These are phyloP conservation scores for Sphagnum magellanicum DNA, from an alignment of 228 moss, liverwort and hornwort genomes.

Conservation along the genomic window DNA sequence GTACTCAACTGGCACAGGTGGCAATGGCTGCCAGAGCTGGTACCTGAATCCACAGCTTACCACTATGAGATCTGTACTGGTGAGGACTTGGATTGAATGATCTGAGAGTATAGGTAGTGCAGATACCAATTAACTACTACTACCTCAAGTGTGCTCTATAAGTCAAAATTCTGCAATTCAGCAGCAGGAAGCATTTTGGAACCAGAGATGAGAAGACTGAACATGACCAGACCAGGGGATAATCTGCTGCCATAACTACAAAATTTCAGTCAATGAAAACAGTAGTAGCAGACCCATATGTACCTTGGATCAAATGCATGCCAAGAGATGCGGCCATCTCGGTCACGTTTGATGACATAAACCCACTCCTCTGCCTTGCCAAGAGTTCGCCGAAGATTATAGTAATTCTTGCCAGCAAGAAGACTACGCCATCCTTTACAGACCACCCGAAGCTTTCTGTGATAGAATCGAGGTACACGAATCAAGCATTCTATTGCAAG, in stretches of 20 bases:
- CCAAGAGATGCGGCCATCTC: constrained; percentile 97
- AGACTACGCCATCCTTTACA: constrained; percentile 97
- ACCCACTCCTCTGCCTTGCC: constrained; percentile 99
- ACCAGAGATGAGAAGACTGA: too few species aligned
- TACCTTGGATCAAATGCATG: constrained; percentile 98
- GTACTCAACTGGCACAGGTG: constrained; percentile 91
- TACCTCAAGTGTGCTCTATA: too few species aligned
- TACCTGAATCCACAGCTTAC: constrained; percentile 46
- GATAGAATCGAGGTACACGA: constrained; percentile 80
- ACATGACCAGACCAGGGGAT: too few species aligned
- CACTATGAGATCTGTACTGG: too few species aligned
- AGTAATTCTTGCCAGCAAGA: constrained; percentile 91
- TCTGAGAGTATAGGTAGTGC: too few species aligned
- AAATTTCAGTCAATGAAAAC: too few species aligned
- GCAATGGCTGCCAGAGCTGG: constrained; percentile 95
- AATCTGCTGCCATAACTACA: too few species aligned
- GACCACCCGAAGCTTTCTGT: constrained; percentile 84
- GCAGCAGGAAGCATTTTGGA: too few species aligned
- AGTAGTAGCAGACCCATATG: background rate
- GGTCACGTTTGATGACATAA: constrained; percentile 93
- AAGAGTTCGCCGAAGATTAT: constrained; percentile 74
- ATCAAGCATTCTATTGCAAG: constrained; percentile 97
- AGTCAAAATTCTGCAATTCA: too few species aligned
- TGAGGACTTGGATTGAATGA: too few species aligned
- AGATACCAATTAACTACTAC: too few species aligned